Conservation (phyloP, 352 stramenopile species). For the Phytophthora ohioensis region DNA sequence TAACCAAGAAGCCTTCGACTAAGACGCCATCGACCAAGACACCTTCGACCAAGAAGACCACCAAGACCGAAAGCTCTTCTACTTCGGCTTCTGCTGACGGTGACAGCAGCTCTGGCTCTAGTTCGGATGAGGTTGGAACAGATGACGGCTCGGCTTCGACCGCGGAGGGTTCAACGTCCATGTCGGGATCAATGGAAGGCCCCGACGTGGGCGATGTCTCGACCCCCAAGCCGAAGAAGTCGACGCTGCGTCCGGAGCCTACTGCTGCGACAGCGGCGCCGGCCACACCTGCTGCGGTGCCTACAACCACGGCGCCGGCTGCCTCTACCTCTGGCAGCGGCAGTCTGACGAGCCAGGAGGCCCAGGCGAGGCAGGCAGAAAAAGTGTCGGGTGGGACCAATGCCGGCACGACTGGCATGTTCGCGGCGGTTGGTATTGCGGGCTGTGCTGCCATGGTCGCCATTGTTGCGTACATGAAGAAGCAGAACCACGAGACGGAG, state of each 20-base stretch:
- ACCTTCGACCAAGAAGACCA: slow-evolving; percentile 34
- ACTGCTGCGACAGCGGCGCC: slow-evolving; percentile 20
- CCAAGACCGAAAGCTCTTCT: slow-evolving; percentile 15
- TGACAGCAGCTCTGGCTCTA: slow-evolving; percentile 29
- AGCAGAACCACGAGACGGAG: slow-evolving; percentile 34
- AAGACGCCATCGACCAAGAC: slow-evolving; percentile 41
- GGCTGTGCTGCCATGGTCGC: slow-evolving; percentile 59
- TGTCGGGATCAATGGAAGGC: slow-evolving; percentile 34
- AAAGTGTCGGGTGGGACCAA: slow-evolving; percentile 35
- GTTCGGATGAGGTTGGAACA: slow-evolving; percentile 25
- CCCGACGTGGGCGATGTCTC: slow-evolving; percentile 48
- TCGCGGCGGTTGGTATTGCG: slow-evolving; percentile 22
- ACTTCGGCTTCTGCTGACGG: not conserved
- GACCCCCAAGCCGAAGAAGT: slow-evolving; percentile 29
- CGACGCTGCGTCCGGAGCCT: slow-evolving; percentile 27
- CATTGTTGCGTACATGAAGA: slow-evolving; percentile 67
- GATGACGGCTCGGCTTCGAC: slow-evolving; percentile 6
- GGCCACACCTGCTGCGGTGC: slow-evolving; percentile 16
- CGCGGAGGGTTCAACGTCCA: slow-evolving; percentile 15
- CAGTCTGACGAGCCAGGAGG: slow-evolving; percentile 49
- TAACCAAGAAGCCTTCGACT: slow-evolving; percentile 36
- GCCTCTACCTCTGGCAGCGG: slow-evolving; percentile 30
- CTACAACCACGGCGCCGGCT: slow-evolving; percentile 10
- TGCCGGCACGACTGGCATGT: slow-evolving; percentile 19
- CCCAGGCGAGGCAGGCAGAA: slow-evolving; percentile 53